Base-by-base conservation (phyloP, 768 basidiomycete species). In the Boletus subparvulus region DNA sequence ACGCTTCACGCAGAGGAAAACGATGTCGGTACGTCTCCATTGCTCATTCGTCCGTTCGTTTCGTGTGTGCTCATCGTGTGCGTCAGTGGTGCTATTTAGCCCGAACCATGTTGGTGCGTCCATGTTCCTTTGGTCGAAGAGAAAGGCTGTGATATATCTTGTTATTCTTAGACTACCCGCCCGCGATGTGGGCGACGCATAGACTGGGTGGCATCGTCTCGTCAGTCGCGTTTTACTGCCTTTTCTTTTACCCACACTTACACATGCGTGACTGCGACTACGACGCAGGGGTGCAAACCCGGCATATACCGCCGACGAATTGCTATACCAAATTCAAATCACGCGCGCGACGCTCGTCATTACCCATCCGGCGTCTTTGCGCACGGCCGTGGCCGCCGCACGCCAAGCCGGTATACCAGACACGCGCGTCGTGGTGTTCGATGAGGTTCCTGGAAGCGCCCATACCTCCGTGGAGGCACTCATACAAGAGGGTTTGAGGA, bases 51-150 rank as follows among this genome's bases (percentile, higher is more conserved):
- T n/a, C 9, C 35, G n/a, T 47, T 16, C 14, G 19, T 21, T 3
- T 35, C 50, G 30, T 39, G 32, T 40, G 32, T 56, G 43, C 42
- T 64, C 30, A 64, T 36, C 17, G 28, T 54, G 17, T 51, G 6
- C 19, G 21, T 21, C 45, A 86, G 86, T 86, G 42, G 83, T 85
- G 63, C 62, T 88, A 37, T 83, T 83, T 68, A 83, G 85, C 60
- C 82, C 84, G 13, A 88, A 88, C 61, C 77, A 85, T 65, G 72
- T 83, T 28, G 85, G 86, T 86, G 51, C 60, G 72, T 69, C 19
- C 6, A 12, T 10, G 16, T 44, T 37, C 45, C 50, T 43, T 37
- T 14, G 2, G 32, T 36, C 26, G 48, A 30, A 21, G n/a, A 37
- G 21, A n/a, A 30, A 19, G 26, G 37, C n/a, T 30, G 14, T 46